A percentile compares a stretch with the other conserved stretches of the same genome.
phyloP scores from a whole-genome alignment of 1,284 basidiomycete genomes.

The Apiotrichum laibachii region DNA sequence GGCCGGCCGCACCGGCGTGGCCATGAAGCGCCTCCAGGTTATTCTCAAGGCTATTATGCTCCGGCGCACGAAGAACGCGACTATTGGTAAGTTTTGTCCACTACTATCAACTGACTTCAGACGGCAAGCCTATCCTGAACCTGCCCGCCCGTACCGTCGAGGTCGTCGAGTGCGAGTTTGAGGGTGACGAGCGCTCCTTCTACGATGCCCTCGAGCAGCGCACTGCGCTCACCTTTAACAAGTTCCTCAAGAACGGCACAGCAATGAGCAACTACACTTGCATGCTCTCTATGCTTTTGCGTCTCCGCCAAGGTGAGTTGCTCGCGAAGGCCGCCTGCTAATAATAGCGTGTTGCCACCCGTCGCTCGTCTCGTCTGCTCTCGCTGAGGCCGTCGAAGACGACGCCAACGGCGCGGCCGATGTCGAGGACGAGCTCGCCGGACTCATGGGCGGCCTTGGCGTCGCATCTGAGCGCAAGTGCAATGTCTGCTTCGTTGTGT shows the following conservation, averaged over 20 bases:
- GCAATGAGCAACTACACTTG: conserved; percentile 72
- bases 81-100: conserved; percentile 50
- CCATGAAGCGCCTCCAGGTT: conserved; percentile 80
- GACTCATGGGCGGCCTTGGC: conserved; percentile 68
- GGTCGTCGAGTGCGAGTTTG: conserved; percentile 70
- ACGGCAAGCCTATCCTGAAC: conserved; percentile 81
- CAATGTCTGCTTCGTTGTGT: conserved; percentile 70
- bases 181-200: conserved; percentile 72
- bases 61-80: conserved; percentile 78
- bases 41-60: conserved; percentile 87
- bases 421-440: conserved; percentile 64
- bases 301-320: conserved; percentile 76
- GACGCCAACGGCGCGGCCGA: conserved; percentile 58
- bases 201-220: conserved; percentile 74
- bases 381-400: conserved; percentile 62
- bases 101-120: conserved; percentile 36
- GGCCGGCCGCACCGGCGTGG: conserved; percentile 62
- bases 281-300: conserved; percentile 77
- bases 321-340: neutral
- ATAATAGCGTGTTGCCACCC: conserved; percentile 81
- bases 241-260: conserved; percentile 59
- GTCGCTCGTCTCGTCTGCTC: conserved; percentile 70
- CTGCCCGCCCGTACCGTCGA: conserved; percentile 74
- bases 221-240: conserved; percentile 70
- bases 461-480: conserved; percentile 64